Percentiles rank a stretch among this genome's conserved stretches.
These are phyloP conservation scores for Adansonia rubrostipa DNA, from an alignment of 441 rosid species.

Conservation along the genomic window DNA sequence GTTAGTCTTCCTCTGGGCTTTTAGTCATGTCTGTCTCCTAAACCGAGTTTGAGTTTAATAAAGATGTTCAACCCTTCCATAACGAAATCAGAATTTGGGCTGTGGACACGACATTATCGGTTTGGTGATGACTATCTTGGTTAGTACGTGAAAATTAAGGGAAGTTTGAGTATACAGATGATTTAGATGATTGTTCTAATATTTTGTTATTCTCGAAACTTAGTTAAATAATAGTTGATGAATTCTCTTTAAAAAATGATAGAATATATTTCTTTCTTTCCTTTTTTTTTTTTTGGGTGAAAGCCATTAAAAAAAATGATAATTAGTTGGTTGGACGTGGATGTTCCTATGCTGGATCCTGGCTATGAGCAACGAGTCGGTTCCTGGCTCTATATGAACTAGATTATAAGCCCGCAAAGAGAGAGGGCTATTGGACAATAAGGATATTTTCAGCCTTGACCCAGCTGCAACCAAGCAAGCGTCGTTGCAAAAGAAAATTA, in stretches of 20 bases:
- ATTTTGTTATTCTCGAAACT: neutral
- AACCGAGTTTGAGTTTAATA: no score
- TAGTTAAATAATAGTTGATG: neutral
- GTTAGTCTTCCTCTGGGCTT: no score
- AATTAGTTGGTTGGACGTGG: neutral
- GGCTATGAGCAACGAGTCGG: neutral
- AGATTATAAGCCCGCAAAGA: neutral
- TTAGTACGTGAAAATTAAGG: neutral
- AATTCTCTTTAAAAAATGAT: neutral
- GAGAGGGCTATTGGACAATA: neutral
- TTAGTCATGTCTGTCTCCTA: neutral
- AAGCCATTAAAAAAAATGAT: neutral
- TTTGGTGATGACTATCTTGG: neutral
- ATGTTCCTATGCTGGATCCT: neutral
- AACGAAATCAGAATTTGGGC: neutral
- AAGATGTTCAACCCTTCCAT: neutral
- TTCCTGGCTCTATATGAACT: neutral
- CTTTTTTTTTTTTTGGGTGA: no score
- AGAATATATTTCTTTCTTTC: no score
- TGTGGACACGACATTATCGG: neutral
- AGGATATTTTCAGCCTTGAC: neutral
- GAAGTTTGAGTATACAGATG: neutral
- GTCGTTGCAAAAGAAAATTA: neutral
- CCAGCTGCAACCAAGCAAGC: neutral
- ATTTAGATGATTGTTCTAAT: neutral